These are phyloP conservation scores for Echium plantagineum DNA, from an alignment of 257 asterid species.

Conservation along the genomic window DNA sequence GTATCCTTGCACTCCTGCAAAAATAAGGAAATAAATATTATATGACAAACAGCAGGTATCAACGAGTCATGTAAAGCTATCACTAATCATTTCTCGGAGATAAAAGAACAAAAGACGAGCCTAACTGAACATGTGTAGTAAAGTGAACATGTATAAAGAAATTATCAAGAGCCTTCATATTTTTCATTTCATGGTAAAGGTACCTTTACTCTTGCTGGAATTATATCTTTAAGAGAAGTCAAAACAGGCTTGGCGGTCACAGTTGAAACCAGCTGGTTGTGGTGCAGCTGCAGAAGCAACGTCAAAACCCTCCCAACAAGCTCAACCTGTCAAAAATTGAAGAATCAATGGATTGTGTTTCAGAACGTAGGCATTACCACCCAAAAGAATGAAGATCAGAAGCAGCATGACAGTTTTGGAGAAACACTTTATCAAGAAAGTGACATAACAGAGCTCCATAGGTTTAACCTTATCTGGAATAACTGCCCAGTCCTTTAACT, in stretches of 20 bases:
- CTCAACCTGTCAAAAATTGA: slow-evolving; percentile 57
- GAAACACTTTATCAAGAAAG: not conserved
- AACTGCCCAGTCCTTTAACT: slow-evolving; percentile 67
- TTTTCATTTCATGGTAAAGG: not conserved
- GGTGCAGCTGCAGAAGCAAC: slow-evolving; percentile 65
- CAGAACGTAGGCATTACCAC: not conserved
- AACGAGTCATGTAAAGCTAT: not conserved
- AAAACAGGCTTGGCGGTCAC: slow-evolving; percentile 64
- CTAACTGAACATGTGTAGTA: not conserved
- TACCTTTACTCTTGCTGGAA: slow-evolving; percentile 71
- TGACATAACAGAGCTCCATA: not conserved
- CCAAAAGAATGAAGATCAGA: too few relatives aligned
- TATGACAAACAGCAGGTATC: too few relatives aligned
- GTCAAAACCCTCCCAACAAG: slow-evolving; percentile 74
- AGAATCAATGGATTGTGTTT: not conserved
- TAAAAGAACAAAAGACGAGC: not conserved
- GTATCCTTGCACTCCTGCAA: slow-evolving; percentile 81
- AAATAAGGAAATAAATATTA: slow-evolving; percentile 2
- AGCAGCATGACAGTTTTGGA: not conserved
- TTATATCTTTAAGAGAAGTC: slow-evolving; percentile 50
- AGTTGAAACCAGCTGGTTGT: slow-evolving; percentile 72
- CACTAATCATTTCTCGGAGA: not conserved
- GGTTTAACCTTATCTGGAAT: slow-evolving; percentile 63
- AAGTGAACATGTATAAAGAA: not conserved
- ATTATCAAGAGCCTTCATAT: not conserved